Base-by-base conservation (phyloP, 331 rosid species). In the Quercus lobata region DNA sequence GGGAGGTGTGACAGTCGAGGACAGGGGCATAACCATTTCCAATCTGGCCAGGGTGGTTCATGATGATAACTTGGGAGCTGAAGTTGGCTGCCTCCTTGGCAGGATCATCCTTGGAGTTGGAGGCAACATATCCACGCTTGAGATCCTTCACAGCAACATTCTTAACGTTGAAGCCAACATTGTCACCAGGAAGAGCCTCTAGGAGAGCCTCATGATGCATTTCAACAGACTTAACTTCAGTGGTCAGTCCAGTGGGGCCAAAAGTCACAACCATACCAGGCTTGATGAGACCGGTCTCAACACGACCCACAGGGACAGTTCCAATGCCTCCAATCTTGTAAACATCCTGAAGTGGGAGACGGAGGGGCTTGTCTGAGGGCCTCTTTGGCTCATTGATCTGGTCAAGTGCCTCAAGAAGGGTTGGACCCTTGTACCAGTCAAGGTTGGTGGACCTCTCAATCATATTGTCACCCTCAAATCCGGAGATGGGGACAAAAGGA, bases 311-410 rank as follows among this genome's bases (percentile, higher is more conserved):
- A 0, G 91, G 93, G 0, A 90, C 93, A 5, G 93, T 90, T 52
- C 93, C 93, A 29, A 87, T 90, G 27, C 93, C 93, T 44, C 93
- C 93, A 84, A 90, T 90, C 93, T 90, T 90, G 87, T 87, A 90
- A 19, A 90, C 93, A 81, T 90, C 93, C 82, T 90, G 91, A 34
- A 90, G 90, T 29, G 93, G 93, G 7, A 90, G 86, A 5, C 91
- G 84, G 46, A 90, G 89, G 44, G 93, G 93, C 86, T 87, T 90
- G 90, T 90, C 91, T 4, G 85, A 17, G 25, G 93, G 93, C 32
- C 93, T 87, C 89, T 86, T 90, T 19, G 93, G 93, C 77, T 90
- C 93, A 12, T 4, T 46, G 82, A 90, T 66, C 73, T 54, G 22
- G 82, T 90, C 93, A 58, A 90, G 93, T 5, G 93, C 93, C 7